Percentiles rank a stretch among this genome's conserved stretches.
These are phyloP conservation scores for Albifimbria verrucaria DNA, from an alignment of 2,329 filamentous ascomycete species.

Conservation along the genomic window DNA sequence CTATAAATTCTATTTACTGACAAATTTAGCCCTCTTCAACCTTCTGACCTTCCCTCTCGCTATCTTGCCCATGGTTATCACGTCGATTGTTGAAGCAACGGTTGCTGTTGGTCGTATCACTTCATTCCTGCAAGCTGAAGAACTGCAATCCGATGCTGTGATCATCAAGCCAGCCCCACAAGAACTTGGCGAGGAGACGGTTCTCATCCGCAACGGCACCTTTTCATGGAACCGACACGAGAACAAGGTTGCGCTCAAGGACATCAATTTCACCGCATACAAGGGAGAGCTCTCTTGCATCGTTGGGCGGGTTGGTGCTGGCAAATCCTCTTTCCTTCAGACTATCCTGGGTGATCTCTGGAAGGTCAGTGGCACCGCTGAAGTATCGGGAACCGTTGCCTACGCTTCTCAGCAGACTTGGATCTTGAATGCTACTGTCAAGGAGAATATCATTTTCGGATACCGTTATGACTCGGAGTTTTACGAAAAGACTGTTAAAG, in stretches of 20 bases:
- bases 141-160: constrained; percentile 84
- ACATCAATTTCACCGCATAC: constrained; percentile 83
- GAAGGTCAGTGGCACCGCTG: constrained; percentile 81
- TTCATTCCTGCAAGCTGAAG: constrained; percentile 80
- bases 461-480: constrained; percentile 91
- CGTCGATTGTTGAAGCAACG: constrained; percentile 90
- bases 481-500: constrained; percentile 88
- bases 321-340: constrained; percentile 91
- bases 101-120: constrained; percentile 87
- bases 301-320: constrained; percentile 89
- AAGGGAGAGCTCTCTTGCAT: constrained; percentile 93
- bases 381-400: constrained; percentile 76
- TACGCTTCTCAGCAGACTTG: constrained; percentile 93
- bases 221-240: constrained; percentile 95
- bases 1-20: background rate
- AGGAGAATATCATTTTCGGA: constrained; percentile 95
- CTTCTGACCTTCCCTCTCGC: constrained; percentile 91
- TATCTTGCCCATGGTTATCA: constrained; percentile 96
- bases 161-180: constrained; percentile 64
- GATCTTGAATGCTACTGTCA: constrained; percentile 97
- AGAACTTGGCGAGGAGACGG: constrained; percentile 78
- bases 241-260: constrained; percentile 65
- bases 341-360: constrained; percentile 86
- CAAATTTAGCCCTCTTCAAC: constrained; percentile 79
- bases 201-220: constrained; percentile 77